phyloP scores from a whole-genome alignment of 75 land plant species.

The Adiantum capillusveneris region DNA sequence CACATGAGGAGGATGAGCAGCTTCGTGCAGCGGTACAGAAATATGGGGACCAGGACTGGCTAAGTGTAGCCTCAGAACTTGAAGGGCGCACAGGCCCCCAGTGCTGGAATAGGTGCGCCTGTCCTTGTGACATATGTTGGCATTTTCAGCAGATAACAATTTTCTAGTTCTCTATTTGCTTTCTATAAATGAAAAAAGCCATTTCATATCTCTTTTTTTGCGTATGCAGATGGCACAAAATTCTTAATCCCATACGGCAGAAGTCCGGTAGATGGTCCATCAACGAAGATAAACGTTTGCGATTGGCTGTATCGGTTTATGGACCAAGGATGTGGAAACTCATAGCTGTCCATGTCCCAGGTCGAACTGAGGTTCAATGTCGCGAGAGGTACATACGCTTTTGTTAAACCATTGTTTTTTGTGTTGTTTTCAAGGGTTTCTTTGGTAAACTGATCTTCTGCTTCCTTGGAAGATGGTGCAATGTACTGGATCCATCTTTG shows the following conservation, averaged over 20 bases:
- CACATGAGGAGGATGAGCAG: constrained; percentile 74
- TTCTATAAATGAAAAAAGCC: not conserved
- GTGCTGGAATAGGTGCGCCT: constrained; percentile 62
- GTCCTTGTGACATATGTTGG: not conserved
- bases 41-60: constrained; percentile 87
- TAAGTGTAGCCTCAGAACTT: constrained; percentile 58
- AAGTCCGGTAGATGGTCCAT: constrained; percentile 63
- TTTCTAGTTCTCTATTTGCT: not conserved
- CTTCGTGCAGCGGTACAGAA: constrained; percentile 60
- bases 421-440: not conserved
- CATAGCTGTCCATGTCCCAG: constrained; percentile 74
- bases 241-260: constrained; percentile 54
- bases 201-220: not conserved
- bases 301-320: constrained; percentile 65
- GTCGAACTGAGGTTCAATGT: constrained; percentile 83
- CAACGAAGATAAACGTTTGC: constrained; percentile 82
- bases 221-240: constrained; percentile 56
- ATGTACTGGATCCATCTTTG: constrained; percentile 78
- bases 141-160: not conserved
- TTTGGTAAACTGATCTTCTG: too few relatives aligned
- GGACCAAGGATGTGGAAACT: constrained; percentile 75
- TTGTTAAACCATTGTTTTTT: not conserved
- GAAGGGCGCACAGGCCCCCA: constrained; percentile 80
- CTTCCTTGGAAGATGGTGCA: constrained; percentile 78
- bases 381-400: constrained; percentile 99